These are phyloP conservation scores for Hygrophoropsis aurantiaca DNA, from an alignment of 768 basidiomycete genomes.

Conservation along the genomic window DNA sequence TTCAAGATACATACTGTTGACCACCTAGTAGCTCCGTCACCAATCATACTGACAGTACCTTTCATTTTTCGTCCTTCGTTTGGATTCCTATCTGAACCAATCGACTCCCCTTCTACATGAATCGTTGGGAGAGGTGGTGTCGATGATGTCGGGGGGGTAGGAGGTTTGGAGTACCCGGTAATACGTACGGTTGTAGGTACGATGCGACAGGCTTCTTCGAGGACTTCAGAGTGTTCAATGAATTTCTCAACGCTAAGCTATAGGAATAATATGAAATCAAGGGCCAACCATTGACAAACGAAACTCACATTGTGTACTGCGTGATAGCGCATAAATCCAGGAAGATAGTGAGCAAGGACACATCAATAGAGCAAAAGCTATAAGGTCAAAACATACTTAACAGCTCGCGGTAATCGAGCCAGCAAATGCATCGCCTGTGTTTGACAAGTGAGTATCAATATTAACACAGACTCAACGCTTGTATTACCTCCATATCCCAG, in stretches of 20 bases:
- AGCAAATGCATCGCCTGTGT: constrained; percentile 54
- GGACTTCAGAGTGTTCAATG: constrained; percentile 21
- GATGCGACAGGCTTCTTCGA: constrained; percentile 48
- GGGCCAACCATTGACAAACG: too few species aligned
- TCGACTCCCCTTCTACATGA: constrained; percentile 45
- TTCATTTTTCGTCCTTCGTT: constrained; percentile 33
- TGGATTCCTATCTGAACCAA: constrained; percentile 34
- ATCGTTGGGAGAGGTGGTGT: constrained; percentile 48
- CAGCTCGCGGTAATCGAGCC: constrained; percentile 58
- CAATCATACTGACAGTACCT: constrained; percentile 49
- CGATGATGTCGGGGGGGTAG: constrained; percentile 22
- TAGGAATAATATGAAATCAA: background rate
- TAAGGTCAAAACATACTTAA: constrained; percentile 50
- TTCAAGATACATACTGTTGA: constrained; percentile 46
- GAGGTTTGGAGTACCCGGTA: constrained; percentile 33
- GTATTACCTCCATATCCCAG: constrained; percentile 55
- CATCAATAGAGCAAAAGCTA: too few species aligned
- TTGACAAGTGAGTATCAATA: too few species aligned
- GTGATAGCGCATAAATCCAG: background rate
- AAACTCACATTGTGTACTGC: constrained; percentile 42
- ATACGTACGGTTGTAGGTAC: constrained; percentile 52
- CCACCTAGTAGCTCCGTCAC: constrained; percentile 53
- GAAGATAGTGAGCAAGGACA: background rate
- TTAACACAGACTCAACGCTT: too few species aligned
- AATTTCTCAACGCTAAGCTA: constrained; percentile 30